Conservation (phyloP, 352 stramenopile species). For the Phytophthora hibernalis region DNA sequence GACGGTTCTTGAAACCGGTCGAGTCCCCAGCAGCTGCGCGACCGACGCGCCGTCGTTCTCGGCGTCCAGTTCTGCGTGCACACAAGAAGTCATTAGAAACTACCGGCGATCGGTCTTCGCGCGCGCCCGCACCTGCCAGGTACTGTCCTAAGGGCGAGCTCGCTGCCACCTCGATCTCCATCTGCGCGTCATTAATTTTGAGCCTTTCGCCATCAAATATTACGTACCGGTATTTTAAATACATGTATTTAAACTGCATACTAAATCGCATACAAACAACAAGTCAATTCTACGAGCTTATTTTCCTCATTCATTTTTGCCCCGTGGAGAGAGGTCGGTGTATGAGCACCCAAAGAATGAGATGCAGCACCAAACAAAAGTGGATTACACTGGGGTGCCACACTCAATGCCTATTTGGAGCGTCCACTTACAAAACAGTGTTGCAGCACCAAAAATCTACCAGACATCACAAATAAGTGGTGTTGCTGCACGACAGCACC, state of each 20-base stretch:
- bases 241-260: too few species aligned
- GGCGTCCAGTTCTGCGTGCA: conserved; percentile 27
- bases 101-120: not conserved
- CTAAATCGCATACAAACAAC: not conserved
- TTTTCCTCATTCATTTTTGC: conserved; percentile 11
- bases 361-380: too few species aligned
- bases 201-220: not conserved
- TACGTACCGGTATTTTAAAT: too few species aligned
- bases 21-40: conserved; percentile 20
- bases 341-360: too few species aligned
- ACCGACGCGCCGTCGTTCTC: conserved; percentile 11
- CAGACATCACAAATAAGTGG: too few species aligned
- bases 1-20: conserved; percentile 11
- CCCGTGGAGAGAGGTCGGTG: conserved; percentile 29
- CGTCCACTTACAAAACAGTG: too few species aligned
- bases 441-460: too few species aligned
- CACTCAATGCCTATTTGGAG: too few species aligned
- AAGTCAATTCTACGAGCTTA: not conserved
- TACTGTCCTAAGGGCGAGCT: conserved; percentile 68
- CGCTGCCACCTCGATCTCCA: conserved; percentile 55
- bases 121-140: conserved; percentile 44
- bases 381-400: too few species aligned
- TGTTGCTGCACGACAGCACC: too few species aligned
- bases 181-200: conserved; percentile 15
- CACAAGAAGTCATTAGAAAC: not conserved